A percentile compares a stretch with the other conserved stretches of the same genome.
Evolutionary conservation across 768 basidiomycete species (phyloP).

Genomic region (Lactifluus pinguis): DNA sequence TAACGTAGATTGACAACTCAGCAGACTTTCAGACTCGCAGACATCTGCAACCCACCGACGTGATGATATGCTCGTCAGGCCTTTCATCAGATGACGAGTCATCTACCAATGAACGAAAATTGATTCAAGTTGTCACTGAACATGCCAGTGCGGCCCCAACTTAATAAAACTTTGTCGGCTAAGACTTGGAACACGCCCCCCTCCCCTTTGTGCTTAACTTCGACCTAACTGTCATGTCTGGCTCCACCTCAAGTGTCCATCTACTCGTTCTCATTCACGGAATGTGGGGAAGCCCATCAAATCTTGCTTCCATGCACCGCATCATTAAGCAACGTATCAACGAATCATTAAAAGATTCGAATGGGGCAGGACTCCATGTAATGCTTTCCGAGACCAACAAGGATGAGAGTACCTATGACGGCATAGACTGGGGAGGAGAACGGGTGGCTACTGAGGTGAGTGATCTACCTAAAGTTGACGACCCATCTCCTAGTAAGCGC

Average conservation of each 20-base stretch:
- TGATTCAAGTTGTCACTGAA: no score
- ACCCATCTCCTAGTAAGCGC: background rate
- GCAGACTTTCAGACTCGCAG: background rate
- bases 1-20: no score
- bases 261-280: constrained; percentile 38
- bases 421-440: constrained; percentile 78
- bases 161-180: no score
- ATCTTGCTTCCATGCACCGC: constrained; percentile 53
- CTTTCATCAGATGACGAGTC: no score
- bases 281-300: constrained; percentile 74
- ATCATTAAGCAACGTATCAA: constrained; percentile 37
- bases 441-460: constrained; percentile 70
- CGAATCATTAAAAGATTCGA: constrained; percentile 23
- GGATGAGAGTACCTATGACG: constrained; percentile 67
- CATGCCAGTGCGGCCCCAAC: no score
- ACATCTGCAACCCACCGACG: background rate
- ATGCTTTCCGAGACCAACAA: constrained; percentile 58
- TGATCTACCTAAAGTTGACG: background rate
- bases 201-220: background rate
- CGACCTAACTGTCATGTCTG: background rate
- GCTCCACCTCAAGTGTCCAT: constrained; percentile 1
- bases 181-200: background rate
- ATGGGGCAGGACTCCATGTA: constrained; percentile 44
- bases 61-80: background rate
- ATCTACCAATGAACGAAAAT: background rate